Evolutionary conservation across 2,329 filamentous ascomycete species (phyloP), one percentile per base, ranked within the genome.

Genomic region (Harringtonia lauricola): DNA sequence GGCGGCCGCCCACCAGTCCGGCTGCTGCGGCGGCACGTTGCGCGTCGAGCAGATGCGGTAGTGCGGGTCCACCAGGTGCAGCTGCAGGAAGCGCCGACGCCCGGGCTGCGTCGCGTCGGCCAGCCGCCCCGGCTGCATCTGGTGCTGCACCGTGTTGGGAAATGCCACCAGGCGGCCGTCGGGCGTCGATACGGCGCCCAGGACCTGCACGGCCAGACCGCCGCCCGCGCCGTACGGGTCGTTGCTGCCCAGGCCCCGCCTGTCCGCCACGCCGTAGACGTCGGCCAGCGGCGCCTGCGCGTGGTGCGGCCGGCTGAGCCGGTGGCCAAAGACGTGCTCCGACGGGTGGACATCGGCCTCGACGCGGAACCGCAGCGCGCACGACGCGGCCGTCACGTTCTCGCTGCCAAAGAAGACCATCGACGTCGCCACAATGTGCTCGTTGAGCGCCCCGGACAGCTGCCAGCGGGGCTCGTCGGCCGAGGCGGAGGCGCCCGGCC

Each of bases 41-140:
- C 52, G 55, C 2, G 61, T 63, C 3, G 58, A 76, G 14, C 72
- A 62, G 41, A 80, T 63, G 6, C 65, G 65, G 10, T 60, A 52
- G 28, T 67, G 53, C 0, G 76, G 76, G 49, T 81, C 75, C 2
- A 81, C 70, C 3, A 81, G 64, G 54, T 70, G 79, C 24, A 81
- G 60, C 0, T 68, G 69, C 0, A 80, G 57, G 43, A 79, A 70
- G 48, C 72, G 70, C 7, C 70, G 60, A 49, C 77, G 70, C 2
- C 76, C 76, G 0, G 71, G 65, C 45, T 65, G 67, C 0, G 66
- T 68, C 1, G 52, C 54, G 48, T 81, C 70, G 21, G 53, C 54
- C 9, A 78, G 62, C 14, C 59, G 48, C 56, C 78, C 75, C 3
- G 69, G 56, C 33, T 64, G 54, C 15, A 77, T 65, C 36, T 64